Conservation (phyloP, 164 flowering plant species). For the Annona squamosa region DNA sequence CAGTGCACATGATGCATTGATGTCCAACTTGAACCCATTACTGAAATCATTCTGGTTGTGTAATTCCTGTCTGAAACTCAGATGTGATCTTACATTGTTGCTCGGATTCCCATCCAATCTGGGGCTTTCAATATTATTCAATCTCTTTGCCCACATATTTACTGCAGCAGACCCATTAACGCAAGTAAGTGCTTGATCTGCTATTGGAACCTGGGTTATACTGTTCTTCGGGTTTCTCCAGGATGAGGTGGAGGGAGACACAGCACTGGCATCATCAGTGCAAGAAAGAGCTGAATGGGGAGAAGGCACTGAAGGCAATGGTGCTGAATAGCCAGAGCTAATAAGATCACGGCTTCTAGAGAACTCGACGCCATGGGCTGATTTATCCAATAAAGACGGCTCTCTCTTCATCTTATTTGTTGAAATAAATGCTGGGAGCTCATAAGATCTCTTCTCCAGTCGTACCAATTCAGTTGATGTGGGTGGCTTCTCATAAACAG, state of each 20-base stretch:
- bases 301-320: constrained; percentile 10
- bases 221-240: constrained; percentile 19
- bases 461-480: constrained; percentile 16
- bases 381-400: constrained; percentile 19
- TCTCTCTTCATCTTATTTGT: constrained; percentile 21
- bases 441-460: constrained; percentile 23
- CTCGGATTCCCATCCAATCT: constrained; percentile 15
- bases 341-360: constrained; percentile 18
- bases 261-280: constrained; percentile 14
- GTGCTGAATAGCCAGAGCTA: constrained; percentile 1
- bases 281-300: constrained; percentile 11
- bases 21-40: constrained; percentile 13
- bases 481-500: constrained; percentile 15
- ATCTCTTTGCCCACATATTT: constrained; percentile 8
- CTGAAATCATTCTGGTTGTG: constrained; percentile 17
- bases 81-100: constrained; percentile 11
- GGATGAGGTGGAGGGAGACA: constrained; percentile 21
- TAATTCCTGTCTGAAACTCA: constrained; percentile 16
- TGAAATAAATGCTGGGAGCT: constrained; percentile 13
- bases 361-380: constrained; percentile 31
- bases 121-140: constrained; percentile 9
- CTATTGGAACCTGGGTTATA: constrained; percentile 16
- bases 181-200: constrained; percentile 21
- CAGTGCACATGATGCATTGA: constrained; percentile 16
- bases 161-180: constrained; percentile 7